Evolutionary conservation across 306 rosid genomes (phyloP).

Genomic region (Dryas alaskensis): DNA sequence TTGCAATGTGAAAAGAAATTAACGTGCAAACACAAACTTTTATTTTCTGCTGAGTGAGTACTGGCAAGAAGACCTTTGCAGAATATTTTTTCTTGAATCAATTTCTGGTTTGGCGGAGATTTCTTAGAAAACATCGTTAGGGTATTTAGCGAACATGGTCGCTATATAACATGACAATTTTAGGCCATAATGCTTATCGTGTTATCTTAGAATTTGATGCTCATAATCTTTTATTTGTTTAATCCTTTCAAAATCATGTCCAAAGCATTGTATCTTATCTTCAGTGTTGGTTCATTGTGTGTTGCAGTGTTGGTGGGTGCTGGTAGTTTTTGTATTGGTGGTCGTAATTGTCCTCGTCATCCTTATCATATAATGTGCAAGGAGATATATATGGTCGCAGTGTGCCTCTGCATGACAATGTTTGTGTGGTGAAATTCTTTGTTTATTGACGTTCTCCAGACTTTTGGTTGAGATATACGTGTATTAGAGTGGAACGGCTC

Average conservation of each 20-base stretch:
- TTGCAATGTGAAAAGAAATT: not conserved
- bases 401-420: slow-evolving; percentile 11
- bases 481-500: slow-evolving; percentile 2
- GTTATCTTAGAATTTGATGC: not conserved
- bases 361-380: slow-evolving; percentile 41
- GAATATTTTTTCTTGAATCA: not conserved
- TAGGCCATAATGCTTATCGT: not conserved
- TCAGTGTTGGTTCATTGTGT: slow-evolving; percentile 11
- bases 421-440: not conserved
- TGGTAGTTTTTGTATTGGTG: slow-evolving; percentile 39
- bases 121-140: not conserved
- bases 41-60: not conserved
- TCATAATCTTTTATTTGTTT: not conserved
- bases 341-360: slow-evolving; percentile 43
- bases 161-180: not conserved
- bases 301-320: slow-evolving; percentile 77
- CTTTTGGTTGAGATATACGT: slow-evolving; percentile 8
- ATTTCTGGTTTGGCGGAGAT: not conserved
- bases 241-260: not conserved
- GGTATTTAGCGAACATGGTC: not conserved
- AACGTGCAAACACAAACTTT: not conserved
- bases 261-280: not conserved
- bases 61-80: not conserved
- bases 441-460: slow-evolving; percentile 4
- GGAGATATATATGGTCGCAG: slow-evolving; percentile 9